These are phyloP conservation scores for Mycena filopes DNA, from an alignment of 768 basidiomycete species.

Conservation along the genomic window DNA sequence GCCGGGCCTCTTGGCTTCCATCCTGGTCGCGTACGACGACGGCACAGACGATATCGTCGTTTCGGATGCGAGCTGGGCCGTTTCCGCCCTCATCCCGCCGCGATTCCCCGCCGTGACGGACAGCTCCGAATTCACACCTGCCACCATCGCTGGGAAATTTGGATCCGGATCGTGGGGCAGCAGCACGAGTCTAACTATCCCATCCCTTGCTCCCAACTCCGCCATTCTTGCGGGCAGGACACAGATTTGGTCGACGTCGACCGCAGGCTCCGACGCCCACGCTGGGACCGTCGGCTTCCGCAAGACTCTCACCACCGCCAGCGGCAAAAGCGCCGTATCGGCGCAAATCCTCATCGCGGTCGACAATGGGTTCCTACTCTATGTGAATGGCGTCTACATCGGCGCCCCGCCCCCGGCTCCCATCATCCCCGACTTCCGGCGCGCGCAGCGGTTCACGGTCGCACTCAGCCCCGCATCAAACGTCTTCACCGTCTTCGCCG, in stretches of 20 bases:
- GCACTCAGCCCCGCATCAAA: slow-evolving; percentile 9
- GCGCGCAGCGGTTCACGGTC: slow-evolving; percentile 13
- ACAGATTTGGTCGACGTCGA: slow-evolving; percentile 25
- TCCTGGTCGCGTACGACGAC: slow-evolving; percentile 4
- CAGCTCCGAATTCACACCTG: slow-evolving; percentile 5
- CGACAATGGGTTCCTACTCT: slow-evolving; percentile 24
- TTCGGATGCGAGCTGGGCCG: slow-evolving; percentile 15
- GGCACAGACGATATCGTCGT: neutral
- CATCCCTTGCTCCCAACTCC: neutral
- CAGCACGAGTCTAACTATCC: neutral
- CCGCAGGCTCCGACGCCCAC: slow-evolving; percentile 5
- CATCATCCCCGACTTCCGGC: neutral
- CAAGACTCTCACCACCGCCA: slow-evolving; percentile 19
- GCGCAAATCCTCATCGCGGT: slow-evolving; percentile 12
- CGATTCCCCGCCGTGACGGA: slow-evolving; percentile 12
- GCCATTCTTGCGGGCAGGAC: slow-evolving; percentile 5
- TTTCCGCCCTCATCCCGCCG: slow-evolving; percentile 8
- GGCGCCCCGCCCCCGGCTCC: slow-evolving; percentile 6
- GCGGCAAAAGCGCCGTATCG: slow-evolving; percentile 17
- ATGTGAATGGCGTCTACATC: slow-evolving; percentile 16
- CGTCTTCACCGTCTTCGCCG: slow-evolving; percentile 9
- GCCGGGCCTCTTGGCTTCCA: slow-evolving; percentile 7
- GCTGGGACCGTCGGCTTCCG: slow-evolving; percentile 26
- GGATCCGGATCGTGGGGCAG: slow-evolving; percentile 24
- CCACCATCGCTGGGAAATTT: neutral